Conservation (phyloP, 768 basidiomycete species). For the Agaricus subrufescens region DNA sequence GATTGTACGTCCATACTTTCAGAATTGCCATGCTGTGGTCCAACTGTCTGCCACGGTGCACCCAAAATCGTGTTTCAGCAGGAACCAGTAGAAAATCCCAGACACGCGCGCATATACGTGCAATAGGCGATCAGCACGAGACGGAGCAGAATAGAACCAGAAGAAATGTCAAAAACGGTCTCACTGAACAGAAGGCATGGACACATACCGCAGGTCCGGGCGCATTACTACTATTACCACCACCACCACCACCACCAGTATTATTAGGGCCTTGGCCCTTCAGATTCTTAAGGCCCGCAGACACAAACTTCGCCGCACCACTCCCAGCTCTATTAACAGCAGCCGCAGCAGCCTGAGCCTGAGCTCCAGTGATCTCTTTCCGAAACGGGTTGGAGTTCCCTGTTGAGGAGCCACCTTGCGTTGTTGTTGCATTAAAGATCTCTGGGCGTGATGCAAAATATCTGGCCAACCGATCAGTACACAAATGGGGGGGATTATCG, state of each 20-base stretch:
- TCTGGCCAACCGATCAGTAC: constrained; percentile 27
- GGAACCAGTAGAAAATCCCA: background rate
- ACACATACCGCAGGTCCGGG: background rate
- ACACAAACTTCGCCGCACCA: constrained; percentile 33
- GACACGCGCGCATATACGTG: background rate
- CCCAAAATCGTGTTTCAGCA: background rate
- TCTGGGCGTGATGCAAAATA: constrained; percentile 75
- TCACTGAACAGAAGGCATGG: background rate
- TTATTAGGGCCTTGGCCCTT: constrained; percentile 9
- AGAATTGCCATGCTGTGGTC: background rate
- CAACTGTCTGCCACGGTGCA: constrained; percentile 1
- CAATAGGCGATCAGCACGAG: background rate
- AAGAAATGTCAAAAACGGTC: background rate
- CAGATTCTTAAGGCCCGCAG: constrained; percentile 36
- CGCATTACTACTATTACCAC: background rate
- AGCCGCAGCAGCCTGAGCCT: constrained; percentile 17
- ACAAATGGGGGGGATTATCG: background rate
- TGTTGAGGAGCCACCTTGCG: constrained; percentile 6
- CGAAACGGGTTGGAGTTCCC: constrained; percentile 17
- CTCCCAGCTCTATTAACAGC: constrained; percentile 22
- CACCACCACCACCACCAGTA: background rate
- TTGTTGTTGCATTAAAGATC: constrained; percentile 35
- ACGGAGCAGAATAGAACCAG: background rate
- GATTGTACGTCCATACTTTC: background rate
- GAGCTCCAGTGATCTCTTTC: constrained; percentile 16